Base-by-base conservation (phyloP, 1,284 basidiomycete species). In the Cystobasidium pallidum region DNA sequence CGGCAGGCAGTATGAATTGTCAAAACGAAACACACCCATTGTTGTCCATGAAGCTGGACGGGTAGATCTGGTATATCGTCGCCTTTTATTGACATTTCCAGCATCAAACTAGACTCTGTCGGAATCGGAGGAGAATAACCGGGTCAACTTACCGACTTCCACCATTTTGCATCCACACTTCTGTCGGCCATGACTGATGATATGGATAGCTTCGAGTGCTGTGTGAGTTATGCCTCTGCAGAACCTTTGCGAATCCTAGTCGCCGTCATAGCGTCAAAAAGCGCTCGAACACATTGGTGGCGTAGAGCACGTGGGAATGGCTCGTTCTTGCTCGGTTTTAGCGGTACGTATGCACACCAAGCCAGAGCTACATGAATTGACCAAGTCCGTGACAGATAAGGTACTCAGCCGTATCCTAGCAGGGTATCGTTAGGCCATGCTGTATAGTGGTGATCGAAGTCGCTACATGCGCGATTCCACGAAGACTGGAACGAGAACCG, bases 41-140 rank as follows among this genome's bases (percentile, higher is more conserved):
- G 54, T 86, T 86, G 78, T 91, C 89, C 73, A 83, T 84, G 83
- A 90, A 91, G 0, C 88, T 88, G 62, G 86, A 82, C 0, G 90
- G 89, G 81, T 90, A 91, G 80, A 92, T 89, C 75, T 81, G 75
- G 41, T 59, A 74, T n/a, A 72, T 57, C 28, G 57, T 54, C 6
- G 54, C 64, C 59, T 66, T n/a, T n/a, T n/a, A 62, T 49, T 26
- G 3, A 19, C 15, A 43, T n/a, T 6, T 7, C n/a, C 26, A 61
- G 4, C 39, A 43, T 41, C 3, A 39, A 13, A 39, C 7, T 39
- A 39, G 36, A 39, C 13, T 7, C 13, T 6, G 36, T 13, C 36
- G 36, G 13, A 6, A 39, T 13, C 7, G 36, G 7, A 39, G 36
- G 36, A 39, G 36, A 39, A 61, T 10, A 17, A 11, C 26, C 10